Evolutionary conservation across 768 basidiomycete genomes (phyloP).

Genomic region (Suillus discolor): DNA sequence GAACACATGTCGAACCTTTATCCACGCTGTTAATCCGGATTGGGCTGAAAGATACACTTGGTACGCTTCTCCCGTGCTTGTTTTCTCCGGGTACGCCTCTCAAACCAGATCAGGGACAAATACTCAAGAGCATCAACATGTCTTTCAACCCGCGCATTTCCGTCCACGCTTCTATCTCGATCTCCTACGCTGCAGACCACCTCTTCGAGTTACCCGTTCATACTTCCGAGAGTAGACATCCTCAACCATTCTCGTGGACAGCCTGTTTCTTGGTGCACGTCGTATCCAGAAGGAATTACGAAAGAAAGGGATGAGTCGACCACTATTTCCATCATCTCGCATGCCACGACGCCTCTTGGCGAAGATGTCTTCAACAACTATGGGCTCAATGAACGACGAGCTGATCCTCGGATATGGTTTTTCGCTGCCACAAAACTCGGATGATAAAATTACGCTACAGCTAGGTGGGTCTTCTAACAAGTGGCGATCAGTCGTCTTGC

Average conservation of each 20-base stretch:
- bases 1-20: constrained; percentile 48
- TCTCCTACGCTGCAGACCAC: constrained; percentile 50
- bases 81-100: constrained; percentile 2
- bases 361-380: constrained; percentile 88
- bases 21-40: constrained; percentile 35
- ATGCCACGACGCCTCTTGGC: constrained; percentile 41
- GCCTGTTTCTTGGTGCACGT: constrained; percentile 81
- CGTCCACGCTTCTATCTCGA: constrained; percentile 74
- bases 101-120: constrained; percentile 52
- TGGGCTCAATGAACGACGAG: constrained; percentile 89
- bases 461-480: constrained; percentile 55
- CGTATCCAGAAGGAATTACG: constrained; percentile 31
- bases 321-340: constrained; percentile 64
- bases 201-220: constrained; percentile 65
- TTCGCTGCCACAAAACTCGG: constrained; percentile 73
- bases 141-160: constrained; percentile 88
- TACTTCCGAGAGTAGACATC: constrained; percentile 86
- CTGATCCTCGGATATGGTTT: constrained; percentile 94
- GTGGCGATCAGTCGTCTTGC: constrained; percentile 68
- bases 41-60: constrained; percentile 66
- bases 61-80: constrained; percentile 40
- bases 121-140: constrained; percentile 77
- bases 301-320: constrained; percentile 36
- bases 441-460: constrained; percentile 84
- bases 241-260: constrained; percentile 84